Conservation (phyloP, 2,329 filamentous ascomycete genomes). For the Cladosporium sp. region DNA sequence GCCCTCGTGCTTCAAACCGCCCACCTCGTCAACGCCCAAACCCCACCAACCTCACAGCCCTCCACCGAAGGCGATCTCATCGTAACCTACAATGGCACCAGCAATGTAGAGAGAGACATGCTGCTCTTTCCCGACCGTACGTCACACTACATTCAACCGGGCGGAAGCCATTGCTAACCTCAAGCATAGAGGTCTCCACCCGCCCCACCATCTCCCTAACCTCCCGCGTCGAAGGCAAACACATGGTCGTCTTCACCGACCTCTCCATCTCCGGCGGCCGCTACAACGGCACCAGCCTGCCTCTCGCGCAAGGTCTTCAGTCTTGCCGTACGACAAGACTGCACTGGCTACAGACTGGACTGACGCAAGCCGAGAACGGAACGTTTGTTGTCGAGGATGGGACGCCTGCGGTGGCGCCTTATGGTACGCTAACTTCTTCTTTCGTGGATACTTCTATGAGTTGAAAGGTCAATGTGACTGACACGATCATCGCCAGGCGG, state of each 20-base stretch:
- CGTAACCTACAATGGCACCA: slow-evolving; percentile 13
- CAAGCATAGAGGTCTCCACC: slow-evolving; percentile 17
- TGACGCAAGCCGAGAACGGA: slow-evolving; percentile 26
- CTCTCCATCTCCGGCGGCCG: slow-evolving; percentile 26
- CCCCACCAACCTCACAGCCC: slow-evolving; percentile 3
- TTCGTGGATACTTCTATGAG: too few species aligned
- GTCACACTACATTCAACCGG: too few species aligned
- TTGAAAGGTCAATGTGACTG: too few species aligned
- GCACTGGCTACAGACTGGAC: slow-evolving; percentile 33
- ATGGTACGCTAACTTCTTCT: slow-evolving; percentile 21
- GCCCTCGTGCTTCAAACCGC: background rate
- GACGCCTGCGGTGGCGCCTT: slow-evolving; percentile 26
- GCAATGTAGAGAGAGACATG: background rate
- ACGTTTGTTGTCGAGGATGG: slow-evolving; percentile 21
- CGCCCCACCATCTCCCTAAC: slow-evolving; percentile 19
- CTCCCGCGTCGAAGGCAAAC: slow-evolving; percentile 19
- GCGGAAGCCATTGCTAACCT: background rate
- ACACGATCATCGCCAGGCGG: background rate
- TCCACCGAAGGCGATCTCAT: background rate
- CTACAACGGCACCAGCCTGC: slow-evolving; percentile 22
- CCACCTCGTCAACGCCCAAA: background rate
- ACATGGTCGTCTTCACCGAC: slow-evolving; percentile 32
- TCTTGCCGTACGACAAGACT: slow-evolving; percentile 33
- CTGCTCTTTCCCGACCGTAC: slow-evolving; percentile 13
- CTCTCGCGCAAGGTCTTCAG: slow-evolving; percentile 28